Evolutionary conservation across 768 basidiomycete genomes (phyloP), one percentile per base, ranked within the genome.

Genomic region (Scleroderma bovista): DNA sequence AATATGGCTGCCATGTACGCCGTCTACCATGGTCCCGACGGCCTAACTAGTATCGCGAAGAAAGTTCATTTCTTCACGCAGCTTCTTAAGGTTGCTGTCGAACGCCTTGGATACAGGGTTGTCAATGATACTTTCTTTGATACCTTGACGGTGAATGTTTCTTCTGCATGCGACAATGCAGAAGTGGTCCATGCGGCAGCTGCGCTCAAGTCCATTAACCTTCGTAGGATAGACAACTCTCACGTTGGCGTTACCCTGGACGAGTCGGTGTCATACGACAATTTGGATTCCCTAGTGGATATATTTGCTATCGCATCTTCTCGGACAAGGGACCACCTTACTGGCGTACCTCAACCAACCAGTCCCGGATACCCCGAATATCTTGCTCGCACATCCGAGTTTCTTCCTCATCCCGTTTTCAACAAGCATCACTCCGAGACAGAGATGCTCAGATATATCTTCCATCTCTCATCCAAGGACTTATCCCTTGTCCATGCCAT

Each of bases 1-100:
- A 99, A 99, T 70, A 97, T 97, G 92, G 92, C 96, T 17, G 93
- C 94, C 32, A 97, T 99, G 95, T 93, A 93, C 63, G 93, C 93
- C 6, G 82, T 97, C 19, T 98, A 96, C 66, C 96, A 99, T 62
- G 96, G 96, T 11, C 88, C 96, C 0, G 76, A 74, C 39, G 93
- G 94, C 50, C 76, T 99, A 24, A 73, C 75, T 51, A 81, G 81
- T 41, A 97, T 98, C 55, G 93, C 93, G 17, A 74, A 78, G 63
- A 92, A 89, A 69, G 89, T 97, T n/a, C 93, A 98, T 66, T 76
- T 83, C 17, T 80, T 91, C 57, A 87, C 96, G 0, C 83, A 85
- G 49, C 75, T 91, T 47, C 79, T 97, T 58, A 83, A 79, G 61
- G 65, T 73, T 2, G 69, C 79, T 1, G 73, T 95, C 41, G 80